Conservation (phyloP, 768 basidiomycete genomes). For the Tremella mesenterica region DNA sequence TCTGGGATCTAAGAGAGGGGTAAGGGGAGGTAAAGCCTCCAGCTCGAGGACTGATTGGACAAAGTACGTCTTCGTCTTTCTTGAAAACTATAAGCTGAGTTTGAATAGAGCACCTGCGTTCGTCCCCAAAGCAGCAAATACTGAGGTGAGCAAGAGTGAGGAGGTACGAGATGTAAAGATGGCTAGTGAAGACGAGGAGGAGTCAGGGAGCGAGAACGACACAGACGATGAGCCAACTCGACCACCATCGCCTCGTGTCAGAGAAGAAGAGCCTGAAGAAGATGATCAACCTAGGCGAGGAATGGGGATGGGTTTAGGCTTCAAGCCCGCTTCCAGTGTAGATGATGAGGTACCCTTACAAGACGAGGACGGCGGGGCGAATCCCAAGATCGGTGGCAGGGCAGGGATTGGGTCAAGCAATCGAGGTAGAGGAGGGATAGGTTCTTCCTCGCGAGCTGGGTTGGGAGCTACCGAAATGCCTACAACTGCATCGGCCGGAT, state of each 20-base stretch:
- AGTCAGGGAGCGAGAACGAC: constrained; percentile 10
- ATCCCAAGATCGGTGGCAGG: constrained; percentile 6
- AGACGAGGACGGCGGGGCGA: neutral
- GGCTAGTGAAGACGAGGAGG: constrained; percentile 1
- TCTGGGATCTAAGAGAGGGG: constrained; percentile 16
- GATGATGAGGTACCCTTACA: no score
- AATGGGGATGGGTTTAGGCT: constrained; percentile 14
- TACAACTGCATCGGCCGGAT: neutral
- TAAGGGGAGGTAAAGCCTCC: constrained; percentile 10
- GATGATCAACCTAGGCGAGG: constrained; percentile 6
- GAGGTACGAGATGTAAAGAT: constrained; percentile 6
- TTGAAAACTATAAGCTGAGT: neutral
- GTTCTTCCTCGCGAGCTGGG: constrained; percentile 13
- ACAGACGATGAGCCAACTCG: constrained; percentile 7
- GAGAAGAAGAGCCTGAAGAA: constrained; percentile 11
- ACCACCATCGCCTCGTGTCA: constrained; percentile 15
- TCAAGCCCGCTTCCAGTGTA: neutral
- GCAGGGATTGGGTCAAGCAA: constrained; percentile 18
- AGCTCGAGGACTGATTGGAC: constrained; percentile 30
- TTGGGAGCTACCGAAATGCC: no score
- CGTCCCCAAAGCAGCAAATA: constrained; percentile 17
- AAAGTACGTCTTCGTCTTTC: constrained; percentile 18
- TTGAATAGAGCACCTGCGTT: constrained; percentile 33
- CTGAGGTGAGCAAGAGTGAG: neutral
- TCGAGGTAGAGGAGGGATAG: constrained; percentile 15